Base-by-base conservation (phyloP, 2,329 filamentous ascomycete genomes). In the Pseudodiploospora longispora region DNA sequence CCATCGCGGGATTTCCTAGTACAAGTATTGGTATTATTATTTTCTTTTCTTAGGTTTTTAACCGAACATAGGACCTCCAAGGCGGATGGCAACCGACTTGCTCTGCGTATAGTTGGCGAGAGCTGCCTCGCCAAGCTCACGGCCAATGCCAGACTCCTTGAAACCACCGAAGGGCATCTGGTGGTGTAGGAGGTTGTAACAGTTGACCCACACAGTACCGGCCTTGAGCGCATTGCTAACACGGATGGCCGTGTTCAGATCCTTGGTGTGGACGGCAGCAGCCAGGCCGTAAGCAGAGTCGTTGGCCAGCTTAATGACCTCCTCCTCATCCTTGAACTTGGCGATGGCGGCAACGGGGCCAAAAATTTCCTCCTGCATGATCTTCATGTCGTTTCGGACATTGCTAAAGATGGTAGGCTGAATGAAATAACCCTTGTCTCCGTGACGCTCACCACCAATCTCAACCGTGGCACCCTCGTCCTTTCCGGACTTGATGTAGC, bases 361-460 rank as follows among this genome's bases (percentile, higher is more conserved):
- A 63, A 95, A 95, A 64, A 95, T 93, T 72, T 95, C 88, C 71
- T 94, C 87, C 66, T 87, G 79, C 71, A 89, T 82, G 60, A 95
- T 93, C 78, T 87, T 90, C 86, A 93, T 94, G 66, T 91, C 79
- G 54, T 81, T 69, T 40, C 72, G 78, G 54, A 93, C 87, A 60
- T 88, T 82, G 66, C 78, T 82, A 76, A 95, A 94, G 71, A 95
- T 87, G 59, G 88, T 95, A 35, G 88, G 88, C 74, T 91, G 73
- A 67, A 94, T 91, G 74, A 91, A 94, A 78, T 87, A 94, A 50
- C 87, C 86, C 75, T 88, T 82, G 61, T 74, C 62, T 49, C 87
- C 87, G 66, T 83, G 83, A 55, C 64, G 61, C 48, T 60, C 59
- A 37, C 66, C 66, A 43, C 66, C 66, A 34, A 59, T 82, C 62